phyloP scores from a whole-genome alignment of 345 rosid genomes.

The Eucalyptus melliodora region DNA sequence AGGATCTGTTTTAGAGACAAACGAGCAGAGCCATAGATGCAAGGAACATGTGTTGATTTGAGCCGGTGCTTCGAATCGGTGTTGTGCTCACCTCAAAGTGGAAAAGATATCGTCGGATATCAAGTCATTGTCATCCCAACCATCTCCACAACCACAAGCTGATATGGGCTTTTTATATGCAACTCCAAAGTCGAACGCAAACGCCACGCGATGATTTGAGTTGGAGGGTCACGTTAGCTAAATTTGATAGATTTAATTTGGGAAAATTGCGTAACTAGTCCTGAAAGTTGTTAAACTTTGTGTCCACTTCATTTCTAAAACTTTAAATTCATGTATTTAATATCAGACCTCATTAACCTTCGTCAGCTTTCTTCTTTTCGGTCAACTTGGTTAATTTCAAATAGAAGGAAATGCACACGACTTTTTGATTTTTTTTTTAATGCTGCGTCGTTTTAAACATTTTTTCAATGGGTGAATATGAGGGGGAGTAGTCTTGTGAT shows the following conservation, averaged over 20 bases:
- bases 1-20: not conserved
- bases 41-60: not conserved
- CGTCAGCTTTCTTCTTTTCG: not conserved
- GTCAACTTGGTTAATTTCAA: not conserved
- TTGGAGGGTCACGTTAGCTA: not conserved
- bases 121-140: not conserved
- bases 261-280: not conserved
- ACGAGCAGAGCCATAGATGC: not conserved
- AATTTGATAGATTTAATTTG: not conserved
- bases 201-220: not conserved
- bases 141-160: not conserved
- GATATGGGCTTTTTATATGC: not conserved
- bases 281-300: not conserved
- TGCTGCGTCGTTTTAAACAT: not conserved
- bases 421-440: too few species aligned
- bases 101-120: not conserved
- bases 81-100: not conserved
- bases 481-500: not conserved
- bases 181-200: not conserved
- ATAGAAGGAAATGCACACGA: not conserved
- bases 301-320: not conserved
- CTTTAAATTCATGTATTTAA: not conserved
- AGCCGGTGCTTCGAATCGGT: not conserved
- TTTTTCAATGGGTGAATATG: not conserved
- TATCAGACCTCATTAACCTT: too few species aligned